These are phyloP conservation scores for Ganoderma sp. DNA, from an alignment of 1,284 basidiomycete species.

Conservation along the genomic window DNA sequence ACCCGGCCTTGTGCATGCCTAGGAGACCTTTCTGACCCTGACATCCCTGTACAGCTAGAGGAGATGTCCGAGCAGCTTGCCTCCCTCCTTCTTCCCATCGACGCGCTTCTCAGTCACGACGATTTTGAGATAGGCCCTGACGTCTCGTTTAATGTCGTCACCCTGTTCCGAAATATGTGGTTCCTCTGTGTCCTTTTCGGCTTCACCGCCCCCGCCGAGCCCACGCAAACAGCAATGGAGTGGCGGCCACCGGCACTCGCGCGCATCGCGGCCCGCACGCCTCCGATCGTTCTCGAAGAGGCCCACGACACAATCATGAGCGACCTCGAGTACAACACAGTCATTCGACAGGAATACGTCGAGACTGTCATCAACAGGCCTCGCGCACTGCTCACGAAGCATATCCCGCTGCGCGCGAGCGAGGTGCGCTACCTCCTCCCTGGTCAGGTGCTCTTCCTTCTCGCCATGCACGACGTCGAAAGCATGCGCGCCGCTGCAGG, in stretches of 20 bases:
- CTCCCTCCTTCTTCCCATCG: conserved; percentile 88
- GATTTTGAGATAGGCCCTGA: conserved; percentile 72
- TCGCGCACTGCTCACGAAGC: conserved; percentile 64
- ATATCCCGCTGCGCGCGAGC: conserved; percentile 72
- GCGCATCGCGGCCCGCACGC: conserved; percentile 89
- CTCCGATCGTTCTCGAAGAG: conserved; percentile 83
- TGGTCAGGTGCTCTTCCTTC: conserved; percentile 87
- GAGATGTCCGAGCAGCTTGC: conserved; percentile 87
- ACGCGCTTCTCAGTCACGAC: conserved; percentile 81
- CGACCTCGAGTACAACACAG: conserved; percentile 93
- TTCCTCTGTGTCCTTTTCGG: conserved; percentile 89
- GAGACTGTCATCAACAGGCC: conserved; percentile 76
- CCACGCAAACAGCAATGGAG: conserved; percentile 66
- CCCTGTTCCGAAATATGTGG: conserved; percentile 94
- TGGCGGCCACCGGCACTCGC: conserved; percentile 80
- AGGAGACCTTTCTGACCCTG: conserved; percentile 20
- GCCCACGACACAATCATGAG: conserved; percentile 86
- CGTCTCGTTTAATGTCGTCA: conserved; percentile 69
- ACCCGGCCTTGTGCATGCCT: neutral
- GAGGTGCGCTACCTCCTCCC: conserved; percentile 82
- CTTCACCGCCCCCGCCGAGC: conserved; percentile 57
- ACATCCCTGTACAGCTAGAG: conserved; percentile 57
- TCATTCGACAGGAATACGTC: conserved; percentile 88
- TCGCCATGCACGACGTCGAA: conserved; percentile 91
- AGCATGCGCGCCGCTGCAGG: conserved; percentile 84